Evolutionary conservation across 2,329 filamentous ascomycete species (phyloP).

Genomic region (Talaromyces sp.): DNA sequence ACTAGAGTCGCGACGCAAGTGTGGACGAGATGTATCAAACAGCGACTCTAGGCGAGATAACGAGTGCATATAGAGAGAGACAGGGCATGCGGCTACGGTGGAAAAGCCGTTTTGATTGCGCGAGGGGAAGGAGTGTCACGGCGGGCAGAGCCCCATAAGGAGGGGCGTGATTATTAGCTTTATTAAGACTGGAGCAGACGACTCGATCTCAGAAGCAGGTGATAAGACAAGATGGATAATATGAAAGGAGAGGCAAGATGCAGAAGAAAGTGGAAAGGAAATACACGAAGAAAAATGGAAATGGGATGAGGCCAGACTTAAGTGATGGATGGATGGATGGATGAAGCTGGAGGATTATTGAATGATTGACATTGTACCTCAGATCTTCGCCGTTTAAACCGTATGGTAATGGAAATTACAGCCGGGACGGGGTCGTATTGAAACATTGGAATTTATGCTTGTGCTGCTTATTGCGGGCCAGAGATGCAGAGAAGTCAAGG

Average conservation of each 20-base stretch:
- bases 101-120: slow-evolving; percentile 28
- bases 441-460: slow-evolving; percentile 8
- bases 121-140: slow-evolving; percentile 18
- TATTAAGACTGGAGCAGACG: background rate
- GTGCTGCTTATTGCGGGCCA: slow-evolving; percentile 2
- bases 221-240: background rate
- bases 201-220: background rate
- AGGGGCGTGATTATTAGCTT: slow-evolving; percentile 8
- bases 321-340: background rate
- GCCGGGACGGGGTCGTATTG: slow-evolving; percentile 6
- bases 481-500: background rate
- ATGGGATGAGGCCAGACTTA: background rate
- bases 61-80: slow-evolving; percentile 34
- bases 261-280: background rate
- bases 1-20: slow-evolving; percentile 20
- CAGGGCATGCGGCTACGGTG: slow-evolving; percentile 26
- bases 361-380: slow-evolving; percentile 1
- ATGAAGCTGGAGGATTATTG: slow-evolving; percentile 3
- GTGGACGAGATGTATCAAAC: slow-evolving; percentile 6
- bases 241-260: background rate
- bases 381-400: background rate
- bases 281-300: background rate
- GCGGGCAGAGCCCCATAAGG: slow-evolving; percentile 16
- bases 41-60: slow-evolving; percentile 7
- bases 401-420: slow-evolving; percentile 13